Conservation (phyloP, 2,329 filamentous ascomycete species). For the Penicillium sp. region DNA sequence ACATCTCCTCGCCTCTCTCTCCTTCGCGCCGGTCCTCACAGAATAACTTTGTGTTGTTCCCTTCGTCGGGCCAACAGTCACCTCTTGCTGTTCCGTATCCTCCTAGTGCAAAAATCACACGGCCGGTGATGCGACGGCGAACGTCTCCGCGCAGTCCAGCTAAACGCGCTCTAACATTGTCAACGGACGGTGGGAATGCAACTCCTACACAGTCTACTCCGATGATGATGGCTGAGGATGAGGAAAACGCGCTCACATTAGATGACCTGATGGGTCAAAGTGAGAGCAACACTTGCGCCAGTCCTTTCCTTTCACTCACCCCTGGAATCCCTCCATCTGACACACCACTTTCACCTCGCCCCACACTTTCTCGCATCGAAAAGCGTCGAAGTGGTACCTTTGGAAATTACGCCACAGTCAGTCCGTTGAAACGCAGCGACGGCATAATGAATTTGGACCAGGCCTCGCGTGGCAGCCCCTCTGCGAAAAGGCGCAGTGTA, state of each 20-base stretch:
- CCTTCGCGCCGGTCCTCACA: slow-evolving; percentile 55
- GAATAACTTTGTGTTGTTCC: slow-evolving; percentile 53
- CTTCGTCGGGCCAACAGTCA: slow-evolving; percentile 46
- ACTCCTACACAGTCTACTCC: slow-evolving; percentile 50
- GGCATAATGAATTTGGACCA: slow-evolving; percentile 84
- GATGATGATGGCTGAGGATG: slow-evolving; percentile 38
- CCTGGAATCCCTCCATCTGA: slow-evolving; percentile 20
- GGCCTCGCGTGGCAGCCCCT: slow-evolving; percentile 73
- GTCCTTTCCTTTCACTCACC: slow-evolving; percentile 42
- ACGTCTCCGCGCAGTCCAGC: slow-evolving; percentile 78
- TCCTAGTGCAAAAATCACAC: slow-evolving; percentile 61
- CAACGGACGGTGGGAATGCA: slow-evolving; percentile 69
- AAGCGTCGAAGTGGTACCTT: slow-evolving; percentile 49
- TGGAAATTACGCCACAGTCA: slow-evolving; percentile 59
- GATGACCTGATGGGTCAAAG: slow-evolving; percentile 27
- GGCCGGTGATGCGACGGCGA: slow-evolving; percentile 51
- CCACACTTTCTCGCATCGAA: slow-evolving; percentile 47
- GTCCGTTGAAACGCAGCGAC: slow-evolving; percentile 89
- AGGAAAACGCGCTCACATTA: slow-evolving; percentile 44
- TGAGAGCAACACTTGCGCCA: slow-evolving; percentile 19
- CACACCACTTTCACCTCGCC: slow-evolving; percentile 32
- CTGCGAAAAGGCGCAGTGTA: slow-evolving; percentile 85
- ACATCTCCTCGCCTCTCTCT: slow-evolving; percentile 55
- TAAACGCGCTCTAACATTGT: slow-evolving; percentile 71
- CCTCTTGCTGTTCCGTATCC: slow-evolving; percentile 64